phyloP scores from a whole-genome alignment of 1,284 basidiomycete species.

The Psilocybe mexicana region DNA sequence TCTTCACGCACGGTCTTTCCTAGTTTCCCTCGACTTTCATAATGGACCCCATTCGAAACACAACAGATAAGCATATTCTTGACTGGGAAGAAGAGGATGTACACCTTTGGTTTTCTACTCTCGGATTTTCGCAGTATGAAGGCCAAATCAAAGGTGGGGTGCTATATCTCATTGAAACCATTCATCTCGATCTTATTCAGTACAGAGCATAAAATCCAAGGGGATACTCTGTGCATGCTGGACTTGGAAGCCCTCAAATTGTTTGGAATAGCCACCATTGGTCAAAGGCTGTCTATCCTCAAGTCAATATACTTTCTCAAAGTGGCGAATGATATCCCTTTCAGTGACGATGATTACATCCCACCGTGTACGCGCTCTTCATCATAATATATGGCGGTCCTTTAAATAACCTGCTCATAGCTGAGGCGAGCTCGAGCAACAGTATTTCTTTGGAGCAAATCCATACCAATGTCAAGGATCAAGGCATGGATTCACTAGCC shows the following conservation, averaged over 20 bases:
- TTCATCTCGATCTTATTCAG: conserved; percentile 5
- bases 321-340: conserved; percentile 75
- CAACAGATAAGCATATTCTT: conserved; percentile 48
- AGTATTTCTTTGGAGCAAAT: conserved; percentile 64
- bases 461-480: conserved; percentile 69
- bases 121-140: conserved; percentile 84
- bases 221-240: conserved; percentile 82
- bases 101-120: conserved; percentile 68
- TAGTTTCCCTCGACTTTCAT: not conserved
- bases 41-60: conserved; percentile 26
- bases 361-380: conserved; percentile 69
- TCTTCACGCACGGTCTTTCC: not conserved
- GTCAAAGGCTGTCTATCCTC: conserved; percentile 85
- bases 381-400: not conserved
- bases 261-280: conserved; percentile 81
- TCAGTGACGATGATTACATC: conserved; percentile 85
- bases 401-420: conserved; percentile 36
- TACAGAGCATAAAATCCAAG: conserved; percentile 86
- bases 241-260: conserved; percentile 82
- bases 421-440: conserved; percentile 63
- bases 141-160: conserved; percentile 62
- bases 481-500: conserved; percentile 48
- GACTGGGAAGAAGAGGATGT: conserved; percentile 87
- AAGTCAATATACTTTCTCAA: conserved; percentile 90
- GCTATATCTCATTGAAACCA: conserved; percentile 15